Evolutionary conservation across 345 rosid species (phyloP).

Genomic region (Boechera retrofracta): DNA sequence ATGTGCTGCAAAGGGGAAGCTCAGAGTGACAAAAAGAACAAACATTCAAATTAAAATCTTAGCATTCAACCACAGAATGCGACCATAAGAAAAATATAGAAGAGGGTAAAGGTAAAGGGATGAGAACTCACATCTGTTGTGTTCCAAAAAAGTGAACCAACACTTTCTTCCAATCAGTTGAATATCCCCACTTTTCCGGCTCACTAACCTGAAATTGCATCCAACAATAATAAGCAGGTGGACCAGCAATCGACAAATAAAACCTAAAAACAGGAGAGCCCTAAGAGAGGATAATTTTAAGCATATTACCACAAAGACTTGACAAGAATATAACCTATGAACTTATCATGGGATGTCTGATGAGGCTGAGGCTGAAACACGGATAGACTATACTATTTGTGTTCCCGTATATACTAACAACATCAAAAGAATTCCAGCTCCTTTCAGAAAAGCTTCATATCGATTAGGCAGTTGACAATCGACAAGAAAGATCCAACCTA

Average conservation of each 20-base stretch:
- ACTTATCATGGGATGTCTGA: neutral
- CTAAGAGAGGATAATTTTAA: neutral
- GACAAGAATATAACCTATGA: neutral
- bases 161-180: slow-evolving; percentile 90
- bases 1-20: neutral
- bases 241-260: slow-evolving; percentile 1
- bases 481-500: slow-evolving; percentile 5
- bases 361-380: slow-evolving; percentile 1
- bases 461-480: no score
- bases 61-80: neutral
- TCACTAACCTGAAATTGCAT: slow-evolving; percentile 76
- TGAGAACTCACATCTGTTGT: slow-evolving; percentile 86
- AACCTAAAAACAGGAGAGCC: neutral
- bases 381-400: neutral
- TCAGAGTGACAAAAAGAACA: neutral
- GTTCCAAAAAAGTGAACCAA: slow-evolving; percentile 96
- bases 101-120: slow-evolving; percentile 9
- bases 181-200: slow-evolving; percentile 94
- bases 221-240: slow-evolving; percentile 41
- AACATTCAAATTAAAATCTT: neutral
- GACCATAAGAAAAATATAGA: neutral
- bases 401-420: neutral
- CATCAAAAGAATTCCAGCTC: neutral
- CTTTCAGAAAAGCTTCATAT: neutral
- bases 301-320: neutral